A percentile compares a stretch with the other conserved stretches of the same genome.
These are phyloP conservation scores for Biscogniauxia marginata DNA, from an alignment of 2,329 filamentous ascomycete genomes.

Conservation along the genomic window DNA sequence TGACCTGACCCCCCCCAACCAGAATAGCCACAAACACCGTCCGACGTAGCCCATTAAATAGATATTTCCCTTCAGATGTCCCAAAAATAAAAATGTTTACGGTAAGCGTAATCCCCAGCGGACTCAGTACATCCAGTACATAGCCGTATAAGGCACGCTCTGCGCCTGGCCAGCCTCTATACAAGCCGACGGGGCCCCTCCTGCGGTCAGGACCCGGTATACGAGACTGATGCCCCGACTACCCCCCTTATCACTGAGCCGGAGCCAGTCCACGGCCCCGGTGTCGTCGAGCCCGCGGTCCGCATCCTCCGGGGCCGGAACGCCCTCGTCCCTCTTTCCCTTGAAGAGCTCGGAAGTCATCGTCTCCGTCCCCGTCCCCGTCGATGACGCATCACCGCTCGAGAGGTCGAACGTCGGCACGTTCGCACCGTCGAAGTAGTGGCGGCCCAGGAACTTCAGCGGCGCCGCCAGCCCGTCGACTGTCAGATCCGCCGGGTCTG, in stretches of 20 bases:
- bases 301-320: conserved; percentile 51
- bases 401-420: conserved; percentile 60
- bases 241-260: conserved; percentile 42
- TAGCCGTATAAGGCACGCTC: conserved; percentile 56
- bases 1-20: background rate
- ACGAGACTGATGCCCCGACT: conserved; percentile 41
- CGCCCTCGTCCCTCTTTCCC: conserved; percentile 47
- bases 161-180: conserved; percentile 37
- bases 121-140: conserved; percentile 55
- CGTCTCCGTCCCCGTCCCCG: too few species aligned
- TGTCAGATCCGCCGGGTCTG: conserved; percentile 42
- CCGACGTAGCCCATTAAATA: background rate
- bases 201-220: conserved; percentile 56
- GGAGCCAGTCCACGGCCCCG: conserved; percentile 56
- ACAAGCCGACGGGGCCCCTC: conserved; percentile 48
- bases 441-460: conserved; percentile 56
- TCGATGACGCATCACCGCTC: conserved; percentile 32
- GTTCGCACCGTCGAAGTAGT: conserved; percentile 60
- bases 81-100: background rate
- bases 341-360: conserved; percentile 41
- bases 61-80: background rate
- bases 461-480: conserved; percentile 31
- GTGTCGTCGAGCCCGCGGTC: conserved; percentile 46
- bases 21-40: background rate
- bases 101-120: background rate